Evolutionary conservation across 1,284 basidiomycete genomes (phyloP), one percentile per base, ranked within the genome.

Genomic region (Cryptococcus maquisensis): DNA sequence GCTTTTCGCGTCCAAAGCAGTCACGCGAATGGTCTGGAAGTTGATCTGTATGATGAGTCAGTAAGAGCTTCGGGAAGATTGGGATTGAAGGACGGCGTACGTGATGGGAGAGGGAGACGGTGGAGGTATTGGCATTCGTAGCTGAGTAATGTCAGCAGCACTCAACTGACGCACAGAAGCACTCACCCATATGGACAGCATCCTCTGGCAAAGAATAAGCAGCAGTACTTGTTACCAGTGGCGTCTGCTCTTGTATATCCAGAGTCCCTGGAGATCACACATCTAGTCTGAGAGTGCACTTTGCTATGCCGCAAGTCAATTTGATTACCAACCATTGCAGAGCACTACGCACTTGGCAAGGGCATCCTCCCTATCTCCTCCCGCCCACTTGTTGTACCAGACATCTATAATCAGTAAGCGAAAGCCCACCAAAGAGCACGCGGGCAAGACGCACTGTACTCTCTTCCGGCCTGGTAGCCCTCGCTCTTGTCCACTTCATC

Each of bases 321-420:
- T 24, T 48, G 15, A 3, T 48, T 61, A 28, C 57, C 62, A 48
- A 35, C n/a, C 39, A 7, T 20, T 18, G 9, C 13, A n/a, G 28
- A 32, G 28, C 10, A 10, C 8, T 21, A 80, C 86, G 56, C 66
- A 91, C 87, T 89, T 91, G 43, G 90, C 93, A 69, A 94, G 90
- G 58, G 84, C 88, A 69, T 96, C 93, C 75, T 95, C 93, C 49
- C 90, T 83, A 72, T 96, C 92, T 55, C 92, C 92, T 59, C 93
- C 88, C 37, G 93, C 92, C 90, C 93, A 98, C 79, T 98, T 98
- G 77, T 98, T 96, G 77, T 98, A 98, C 95, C 95, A 98, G 56
- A 96, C 89, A 75, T 98, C 94, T 91, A 66, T 4, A 40, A 2
- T 52, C 36, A 48, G 52, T 64, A 50, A 75, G 65, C 44, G 21